phyloP scores from a whole-genome alignment of 2,329 filamentous ascomycete genomes.

The Fusarium zealandicum region DNA sequence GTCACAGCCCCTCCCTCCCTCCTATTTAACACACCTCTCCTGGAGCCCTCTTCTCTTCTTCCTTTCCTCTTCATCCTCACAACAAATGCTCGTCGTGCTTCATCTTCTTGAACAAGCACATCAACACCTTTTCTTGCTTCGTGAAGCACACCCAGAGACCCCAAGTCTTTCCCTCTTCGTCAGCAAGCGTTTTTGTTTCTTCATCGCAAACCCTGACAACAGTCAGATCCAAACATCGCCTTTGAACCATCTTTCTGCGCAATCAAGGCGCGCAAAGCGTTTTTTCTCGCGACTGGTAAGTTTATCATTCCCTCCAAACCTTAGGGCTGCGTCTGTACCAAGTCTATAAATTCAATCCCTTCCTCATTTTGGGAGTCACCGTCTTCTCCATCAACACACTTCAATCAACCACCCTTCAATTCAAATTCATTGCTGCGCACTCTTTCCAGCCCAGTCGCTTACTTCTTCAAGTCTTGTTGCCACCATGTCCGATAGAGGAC shows the following conservation, averaged over 20 bases:
- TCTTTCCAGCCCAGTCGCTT: neutral
- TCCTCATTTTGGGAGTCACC: neutral
- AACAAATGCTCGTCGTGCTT: slow-evolving; percentile 3
- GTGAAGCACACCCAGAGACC: neutral
- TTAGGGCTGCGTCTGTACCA: neutral
- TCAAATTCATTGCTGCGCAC: neutral
- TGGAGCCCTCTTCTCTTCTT: slow-evolving; percentile 1
- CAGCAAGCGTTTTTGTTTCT: neutral
- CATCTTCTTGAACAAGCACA: slow-evolving; percentile 15
- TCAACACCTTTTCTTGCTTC: neutral
- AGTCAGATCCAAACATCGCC: slow-evolving; percentile 7
- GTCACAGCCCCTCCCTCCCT: neutral
- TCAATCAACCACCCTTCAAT: neutral
- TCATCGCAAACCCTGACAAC: slow-evolving; percentile 11
- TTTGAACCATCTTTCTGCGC: neutral
- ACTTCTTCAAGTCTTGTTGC: slow-evolving; percentile 9
- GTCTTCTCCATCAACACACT: neutral
- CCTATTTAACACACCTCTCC: slow-evolving; percentile 12
- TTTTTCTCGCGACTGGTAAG: slow-evolving; percentile 26
- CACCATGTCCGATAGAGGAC: slow-evolving; percentile 47
- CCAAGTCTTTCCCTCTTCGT: neutral
- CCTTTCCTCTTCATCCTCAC: slow-evolving; percentile 18
- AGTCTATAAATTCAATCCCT: slow-evolving; percentile 4
- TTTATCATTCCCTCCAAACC: neutral
- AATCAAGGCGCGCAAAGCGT: slow-evolving; percentile 1